These are phyloP conservation scores for Fusarium sp. DNA, from an alignment of 2,329 filamentous ascomycete genomes.

Conservation along the genomic window DNA sequence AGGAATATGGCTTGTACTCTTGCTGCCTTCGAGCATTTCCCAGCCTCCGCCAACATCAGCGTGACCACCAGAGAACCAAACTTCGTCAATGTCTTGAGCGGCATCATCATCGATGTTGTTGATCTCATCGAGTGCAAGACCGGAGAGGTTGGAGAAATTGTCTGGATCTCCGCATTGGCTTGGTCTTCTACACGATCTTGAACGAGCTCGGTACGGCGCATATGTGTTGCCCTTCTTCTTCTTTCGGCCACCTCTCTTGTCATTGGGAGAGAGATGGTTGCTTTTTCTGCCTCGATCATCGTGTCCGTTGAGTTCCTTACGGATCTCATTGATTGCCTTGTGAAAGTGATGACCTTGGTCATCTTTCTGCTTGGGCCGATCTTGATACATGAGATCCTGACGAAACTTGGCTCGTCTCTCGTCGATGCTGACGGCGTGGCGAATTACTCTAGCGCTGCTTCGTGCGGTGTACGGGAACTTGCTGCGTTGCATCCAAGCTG, in stretches of 20 bases:
- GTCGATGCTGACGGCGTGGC: constrained; percentile 76
- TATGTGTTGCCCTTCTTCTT: constrained; percentile 34
- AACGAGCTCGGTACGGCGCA: constrained; percentile 54
- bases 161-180: constrained; percentile 35
- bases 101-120: constrained; percentile 56
- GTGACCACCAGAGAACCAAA: constrained; percentile 84
- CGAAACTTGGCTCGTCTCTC: constrained; percentile 77
- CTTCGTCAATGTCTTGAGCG: constrained; percentile 78
- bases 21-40: constrained; percentile 64
- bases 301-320: constrained; percentile 16
- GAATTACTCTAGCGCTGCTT: constrained; percentile 67
- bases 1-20: constrained; percentile 73
- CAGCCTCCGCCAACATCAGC: constrained; percentile 83
- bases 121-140: constrained; percentile 37
- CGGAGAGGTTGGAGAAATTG: constrained; percentile 45
- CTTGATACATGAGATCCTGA: constrained; percentile 73
- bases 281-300: constrained; percentile 27
- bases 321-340: constrained; percentile 37
- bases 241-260: neutral
- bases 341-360: constrained; percentile 37
- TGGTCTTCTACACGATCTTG: constrained; percentile 48
- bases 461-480: constrained; percentile 76
- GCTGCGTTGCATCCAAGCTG: constrained; percentile 78
- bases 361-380: constrained; percentile 22
- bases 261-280: constrained; percentile 23